Evolutionary conservation across 1,139 yeast species (phyloP), one percentile per base, ranked within the genome.

Genomic region (Saccharomyces hybrid): DNA sequence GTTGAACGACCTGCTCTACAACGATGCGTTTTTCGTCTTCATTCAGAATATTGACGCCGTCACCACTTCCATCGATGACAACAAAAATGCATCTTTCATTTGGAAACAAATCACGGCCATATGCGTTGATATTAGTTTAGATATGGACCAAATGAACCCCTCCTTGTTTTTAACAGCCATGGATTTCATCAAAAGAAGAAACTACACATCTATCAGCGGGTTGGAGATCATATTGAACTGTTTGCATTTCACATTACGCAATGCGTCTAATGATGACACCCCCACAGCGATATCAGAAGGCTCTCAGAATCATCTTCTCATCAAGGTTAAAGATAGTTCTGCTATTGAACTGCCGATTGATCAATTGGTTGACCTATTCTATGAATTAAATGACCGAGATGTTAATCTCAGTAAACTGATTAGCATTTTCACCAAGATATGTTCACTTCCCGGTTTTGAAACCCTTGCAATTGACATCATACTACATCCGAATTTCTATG

Each of bases 391-490:
- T 12, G 65, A 65, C 19, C 59, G 64, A 24, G 62, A 65, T 44
- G 55, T 59, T 7, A 60, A 63, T 16, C 65, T 66, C 52, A 67
- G 65, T 9, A 63, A 65, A 24, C 64, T 64, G 32, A 58, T 68
- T 16, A 59, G 63, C 7, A 63, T 58, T 42, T 65, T 62, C 52
- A 61, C 61, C 5, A 64, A 60, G 48, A 50, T 68, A 14, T 60
- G 64, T 42, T 60, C 69, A 1, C 49, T 64, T 14, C 60, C 60
- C 21, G 60, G 60, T 9, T 58, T 62, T 26, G 60, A 57, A 21
- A 57, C 55, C n/a, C 52, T 64, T 11, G 60, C 65, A 38, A 49
- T 52, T 21, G 59, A 58, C 3, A 56, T 67, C 2, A 51, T 65
- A 16, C 34, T 54, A 8, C 54, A 61, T n/a, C 55, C 57, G 12